Percentiles rank a stretch among this genome's conserved stretches.
phyloP scores from a whole-genome alignment of 2,329 filamentous ascomycete genomes.

The Ophiostoma ulmi region DNA sequence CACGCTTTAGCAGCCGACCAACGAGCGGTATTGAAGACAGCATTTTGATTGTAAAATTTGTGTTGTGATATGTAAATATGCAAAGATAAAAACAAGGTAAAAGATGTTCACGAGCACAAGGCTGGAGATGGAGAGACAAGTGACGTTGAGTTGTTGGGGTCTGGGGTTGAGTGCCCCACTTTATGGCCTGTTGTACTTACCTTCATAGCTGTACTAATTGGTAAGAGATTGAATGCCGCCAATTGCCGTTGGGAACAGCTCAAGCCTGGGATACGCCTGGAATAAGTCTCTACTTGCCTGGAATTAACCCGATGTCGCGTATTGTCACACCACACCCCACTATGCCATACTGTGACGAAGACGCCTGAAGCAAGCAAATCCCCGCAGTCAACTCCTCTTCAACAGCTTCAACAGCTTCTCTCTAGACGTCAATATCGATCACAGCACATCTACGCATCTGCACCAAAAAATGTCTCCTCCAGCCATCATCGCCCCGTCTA shows the following conservation, averaged over 20 bases:
- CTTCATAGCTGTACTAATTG: neutral
- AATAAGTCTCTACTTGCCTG: neutral
- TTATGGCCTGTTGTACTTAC: neutral
- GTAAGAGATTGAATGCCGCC: neutral
- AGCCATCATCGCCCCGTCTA: slow-evolving; percentile 96
- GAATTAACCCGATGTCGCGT: neutral
- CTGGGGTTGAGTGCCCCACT: neutral
- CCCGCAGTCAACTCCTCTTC: neutral
- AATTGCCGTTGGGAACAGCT: slow-evolving; percentile 1
- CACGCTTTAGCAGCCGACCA: slow-evolving; percentile 30
- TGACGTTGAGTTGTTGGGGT: slow-evolving; percentile 15
- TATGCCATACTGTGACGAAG: neutral
- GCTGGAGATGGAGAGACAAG: neutral
- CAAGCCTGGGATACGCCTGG: neutral
- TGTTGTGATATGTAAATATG: neutral
- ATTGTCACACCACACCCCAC: slow-evolving; percentile 5
- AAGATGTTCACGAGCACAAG: neutral
- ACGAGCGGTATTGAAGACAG: slow-evolving; percentile 27
- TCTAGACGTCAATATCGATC: neutral
- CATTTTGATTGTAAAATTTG: slow-evolving; percentile 27
- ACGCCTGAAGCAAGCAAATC: neutral
- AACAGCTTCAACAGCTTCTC: neutral
- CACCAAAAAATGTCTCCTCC: slow-evolving; percentile 65
- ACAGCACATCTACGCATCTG: neutral
- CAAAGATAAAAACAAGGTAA: neutral